Evolutionary conservation across 768 basidiomycete species (phyloP).

Genomic region (Amylocystis lapponica): DNA sequence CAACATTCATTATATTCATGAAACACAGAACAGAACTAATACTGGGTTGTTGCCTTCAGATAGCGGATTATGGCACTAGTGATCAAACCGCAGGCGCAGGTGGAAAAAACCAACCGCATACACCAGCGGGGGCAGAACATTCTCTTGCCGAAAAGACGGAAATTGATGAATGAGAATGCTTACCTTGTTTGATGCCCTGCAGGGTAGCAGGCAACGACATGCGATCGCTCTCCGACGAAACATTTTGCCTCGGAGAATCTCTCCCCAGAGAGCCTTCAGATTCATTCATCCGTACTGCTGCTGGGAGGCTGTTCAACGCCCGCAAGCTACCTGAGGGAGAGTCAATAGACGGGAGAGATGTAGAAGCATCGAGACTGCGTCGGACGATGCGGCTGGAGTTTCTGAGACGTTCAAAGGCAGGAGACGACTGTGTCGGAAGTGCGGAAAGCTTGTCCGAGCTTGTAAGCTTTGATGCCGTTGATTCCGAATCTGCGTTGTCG

Average conservation of each 20-base stretch:
- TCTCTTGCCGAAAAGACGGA: slow-evolving; percentile 3
- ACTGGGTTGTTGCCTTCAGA: neutral
- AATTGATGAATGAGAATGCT: slow-evolving; percentile 3
- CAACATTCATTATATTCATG: no score
- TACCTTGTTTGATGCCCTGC: slow-evolving; percentile 37
- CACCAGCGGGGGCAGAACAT: neutral
- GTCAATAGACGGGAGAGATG: slow-evolving; percentile 38
- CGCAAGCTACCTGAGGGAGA: slow-evolving; percentile 15
- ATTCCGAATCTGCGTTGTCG: slow-evolving; percentile 14
- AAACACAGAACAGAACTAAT: neutral
- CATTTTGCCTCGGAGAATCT: slow-evolving; percentile 44
- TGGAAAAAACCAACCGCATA: neutral
- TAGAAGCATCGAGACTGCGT: slow-evolving; percentile 35
- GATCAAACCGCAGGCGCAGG: neutral
- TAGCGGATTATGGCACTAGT: neutral
- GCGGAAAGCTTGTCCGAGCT: slow-evolving; percentile 43
- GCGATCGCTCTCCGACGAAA: slow-evolving; percentile 53
- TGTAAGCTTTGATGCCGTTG: slow-evolving; percentile 28
- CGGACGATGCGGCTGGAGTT: slow-evolving; percentile 26
- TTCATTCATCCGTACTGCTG: slow-evolving; percentile 16
- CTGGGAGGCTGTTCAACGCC: slow-evolving; percentile 12
- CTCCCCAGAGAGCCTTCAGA: slow-evolving; percentile 36
- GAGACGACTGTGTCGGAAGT: slow-evolving; percentile 30
- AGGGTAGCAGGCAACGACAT: slow-evolving; percentile 32
- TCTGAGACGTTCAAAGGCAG: slow-evolving; percentile 27